Percentiles rank a stretch among this genome's conserved stretches.
These are phyloP conservation scores for Penicillium crustosum DNA, from an alignment of 2,329 filamentous ascomycete genomes.

Conservation along the genomic window DNA sequence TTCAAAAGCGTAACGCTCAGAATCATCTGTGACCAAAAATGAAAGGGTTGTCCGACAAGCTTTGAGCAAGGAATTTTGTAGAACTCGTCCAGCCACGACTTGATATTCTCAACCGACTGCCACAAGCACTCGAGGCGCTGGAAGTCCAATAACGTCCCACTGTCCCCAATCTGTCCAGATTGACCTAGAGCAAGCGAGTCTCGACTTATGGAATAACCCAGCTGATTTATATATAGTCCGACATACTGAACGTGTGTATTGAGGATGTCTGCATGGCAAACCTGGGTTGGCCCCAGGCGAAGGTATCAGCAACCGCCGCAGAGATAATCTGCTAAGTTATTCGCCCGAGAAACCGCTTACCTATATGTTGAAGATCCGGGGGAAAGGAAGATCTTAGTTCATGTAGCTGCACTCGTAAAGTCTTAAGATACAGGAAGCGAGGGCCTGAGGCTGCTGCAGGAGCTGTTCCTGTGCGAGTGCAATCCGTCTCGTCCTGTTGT, in stretches of 20 bases:
- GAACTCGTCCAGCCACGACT: slow-evolving; percentile 37
- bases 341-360: slow-evolving; percentile 14
- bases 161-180: slow-evolving; percentile 10
- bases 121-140: slow-evolving; percentile 38
- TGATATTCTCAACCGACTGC: slow-evolving; percentile 36
- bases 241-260: slow-evolving; percentile 30
- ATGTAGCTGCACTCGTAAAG: slow-evolving; percentile 33
- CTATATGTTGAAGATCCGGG: slow-evolving; percentile 19
- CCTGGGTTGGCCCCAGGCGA: not conserved
- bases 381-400: slow-evolving; percentile 32
- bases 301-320: slow-evolving; percentile 2
- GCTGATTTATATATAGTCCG: slow-evolving; percentile 30
- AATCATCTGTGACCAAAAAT: slow-evolving; percentile 42
- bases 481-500: slow-evolving; percentile 29
- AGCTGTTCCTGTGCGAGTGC: slow-evolving; percentile 10
- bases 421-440: slow-evolving; percentile 31
- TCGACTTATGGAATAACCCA: slow-evolving; percentile 27
- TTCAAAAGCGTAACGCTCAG: slow-evolving; percentile 38
- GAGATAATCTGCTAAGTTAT: not conserved
- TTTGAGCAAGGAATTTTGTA: slow-evolving; percentile 26
- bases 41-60: slow-evolving; percentile 35
- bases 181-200: slow-evolving; percentile 10
- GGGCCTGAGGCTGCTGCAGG: slow-evolving; percentile 12
- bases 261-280: slow-evolving; percentile 25
- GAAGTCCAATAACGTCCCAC: slow-evolving; percentile 22